Conservation (phyloP, 108 stramenopile genomes). For the Skeletonema menzelii region DNA sequence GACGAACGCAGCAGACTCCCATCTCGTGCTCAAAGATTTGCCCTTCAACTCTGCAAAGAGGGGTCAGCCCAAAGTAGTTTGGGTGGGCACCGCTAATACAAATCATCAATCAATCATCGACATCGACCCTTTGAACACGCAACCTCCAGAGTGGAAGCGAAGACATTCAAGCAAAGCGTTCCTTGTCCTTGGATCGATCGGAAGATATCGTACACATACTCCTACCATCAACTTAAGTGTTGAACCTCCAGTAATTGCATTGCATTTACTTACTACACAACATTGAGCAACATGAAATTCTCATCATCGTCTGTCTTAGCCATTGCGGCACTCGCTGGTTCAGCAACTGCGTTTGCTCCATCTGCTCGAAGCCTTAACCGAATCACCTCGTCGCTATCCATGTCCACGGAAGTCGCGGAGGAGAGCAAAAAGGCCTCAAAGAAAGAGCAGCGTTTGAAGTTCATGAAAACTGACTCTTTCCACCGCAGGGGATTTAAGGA, state of each 20-base stretch:
- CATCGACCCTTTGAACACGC: no score
- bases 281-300: slow-evolving; percentile 51
- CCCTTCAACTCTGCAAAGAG: background rate
- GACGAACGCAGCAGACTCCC: background rate
- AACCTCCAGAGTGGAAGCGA: background rate
- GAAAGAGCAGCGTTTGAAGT: slow-evolving; percentile 71
- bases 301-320: slow-evolving; percentile 36
- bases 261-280: background rate
- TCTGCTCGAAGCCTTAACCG: background rate
- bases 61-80: background rate
- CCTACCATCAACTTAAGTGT: no score
- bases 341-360: slow-evolving; percentile 43
- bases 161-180: background rate
- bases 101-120: no score
- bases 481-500: slow-evolving; percentile 89
- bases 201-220: background rate
- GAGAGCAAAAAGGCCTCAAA: slow-evolving; percentile 40
- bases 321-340: slow-evolving; percentile 20
- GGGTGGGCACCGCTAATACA: background rate
- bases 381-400: slow-evolving; percentile 4
- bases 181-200: background rate
- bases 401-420: slow-evolving; percentile 40
- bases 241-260: background rate
- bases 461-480: slow-evolving; percentile 80
- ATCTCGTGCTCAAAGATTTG: background rate